Base-by-base conservation (phyloP, 805 yeast species). In the Ogataea allantospora region DNA sequence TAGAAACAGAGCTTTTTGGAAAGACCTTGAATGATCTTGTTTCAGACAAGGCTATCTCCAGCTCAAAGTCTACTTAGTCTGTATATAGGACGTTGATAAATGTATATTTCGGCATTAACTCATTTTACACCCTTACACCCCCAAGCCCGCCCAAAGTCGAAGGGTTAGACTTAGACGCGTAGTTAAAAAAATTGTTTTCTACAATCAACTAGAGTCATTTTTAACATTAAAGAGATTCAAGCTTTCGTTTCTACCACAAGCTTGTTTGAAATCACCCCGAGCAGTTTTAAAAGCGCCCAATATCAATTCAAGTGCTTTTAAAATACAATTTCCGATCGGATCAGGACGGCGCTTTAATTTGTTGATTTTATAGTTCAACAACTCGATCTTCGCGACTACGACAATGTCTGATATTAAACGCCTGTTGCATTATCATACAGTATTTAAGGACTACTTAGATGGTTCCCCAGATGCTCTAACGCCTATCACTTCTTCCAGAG, bases 401-500 rank as follows among this genome's bases (percentile, higher is more conserved):
- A 16, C 25, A 10, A 50, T 50, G 54, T 30, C 48, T 17, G 43
- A 43, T 33, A 33, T 35, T n/a, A 38, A 40, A 22, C 54, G 48
- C 7, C 36, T 56, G 15, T 31, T 46, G 17, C 51, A 50, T 16
- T 77, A 75, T 54, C 72, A 72, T 51, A 64, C 60, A 47, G 77
- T 68, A 44, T 65, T 77, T 45, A 68, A 68, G 51, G 73, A 68
- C 53, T 77, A 73, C 44, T 65, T 77, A 14, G 73, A 68, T 32
- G 67, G 70, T 17, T 74, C 78, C 7, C 70, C 68, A 37, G 80
- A 73, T 43, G 53, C 51, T 43, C 50, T 59, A 30, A 55, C 70
- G 10, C 67, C 73, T 7, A 54, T 68, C 20, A 70, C 70, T 25
- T 66, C 78, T 10, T 60, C 74, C n/a, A 54, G 93, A 42, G 89